These are phyloP conservation scores for Phytophthora fragariaefolia DNA, from an alignment of 352 stramenopile species.

Conservation along the genomic window DNA sequence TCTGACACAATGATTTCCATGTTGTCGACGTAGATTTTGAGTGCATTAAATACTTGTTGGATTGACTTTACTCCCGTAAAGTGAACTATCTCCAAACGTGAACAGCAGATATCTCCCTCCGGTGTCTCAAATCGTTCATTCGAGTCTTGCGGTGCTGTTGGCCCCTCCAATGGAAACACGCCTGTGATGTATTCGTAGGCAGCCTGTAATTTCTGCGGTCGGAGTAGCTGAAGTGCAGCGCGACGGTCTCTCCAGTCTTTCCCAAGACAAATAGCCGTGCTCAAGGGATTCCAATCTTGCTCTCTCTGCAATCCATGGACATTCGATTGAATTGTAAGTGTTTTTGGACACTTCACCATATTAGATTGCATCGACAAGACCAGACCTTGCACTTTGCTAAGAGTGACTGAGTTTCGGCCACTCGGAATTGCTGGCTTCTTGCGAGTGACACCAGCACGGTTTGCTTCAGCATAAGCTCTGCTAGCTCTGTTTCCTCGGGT, in stretches of 20 bases:
- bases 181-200: conserved; percentile 27
- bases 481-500: neutral
- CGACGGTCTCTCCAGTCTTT: conserved; percentile 23
- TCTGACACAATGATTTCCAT: conserved; percentile 46
- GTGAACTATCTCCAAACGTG: conserved; percentile 30
- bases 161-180: neutral
- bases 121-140: conserved; percentile 24
- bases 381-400: conserved; percentile 17
- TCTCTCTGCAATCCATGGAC: no score
- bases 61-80: conserved; percentile 27
- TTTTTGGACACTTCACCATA: no score
- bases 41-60: conserved; percentile 32
- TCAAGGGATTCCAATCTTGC: no score
- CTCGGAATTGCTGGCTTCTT: conserved; percentile 35
- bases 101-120: conserved; percentile 16
- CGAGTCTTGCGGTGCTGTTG: neutral
- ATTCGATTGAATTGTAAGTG: no score
- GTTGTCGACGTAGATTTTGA: conserved; percentile 34
- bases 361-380: neutral
- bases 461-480: conserved; percentile 16
- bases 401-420: conserved; percentile 35
- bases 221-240: conserved; percentile 9
- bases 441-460: conserved; percentile 25
- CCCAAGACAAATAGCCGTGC: conserved; percentile 25
- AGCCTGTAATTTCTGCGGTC: conserved; percentile 24